phyloP scores from a whole-genome alignment of 2,329 filamentous ascomycete genomes.

The Kalmusia sp. region DNA sequence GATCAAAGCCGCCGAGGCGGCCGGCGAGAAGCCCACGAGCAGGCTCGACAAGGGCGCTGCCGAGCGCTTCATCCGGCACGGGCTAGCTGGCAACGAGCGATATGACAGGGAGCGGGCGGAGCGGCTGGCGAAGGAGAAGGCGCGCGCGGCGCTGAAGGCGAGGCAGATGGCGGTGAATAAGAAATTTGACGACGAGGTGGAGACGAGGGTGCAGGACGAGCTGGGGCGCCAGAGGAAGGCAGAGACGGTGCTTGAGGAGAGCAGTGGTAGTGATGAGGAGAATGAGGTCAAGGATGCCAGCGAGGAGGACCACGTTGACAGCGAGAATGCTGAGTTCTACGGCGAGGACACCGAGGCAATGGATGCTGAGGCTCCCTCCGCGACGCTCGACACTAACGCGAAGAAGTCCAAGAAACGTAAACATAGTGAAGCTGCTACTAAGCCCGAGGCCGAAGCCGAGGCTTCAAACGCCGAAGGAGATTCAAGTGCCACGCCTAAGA shows the following conservation, averaged over 20 bases:
- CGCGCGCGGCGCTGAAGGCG: slow-evolving; percentile 30
- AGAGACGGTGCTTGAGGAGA: slow-evolving; percentile 12
- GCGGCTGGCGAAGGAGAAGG: slow-evolving; percentile 43
- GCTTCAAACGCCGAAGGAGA: not conserved
- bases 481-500: no score
- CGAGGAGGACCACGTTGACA: slow-evolving; percentile 19
- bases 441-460: not conserved
- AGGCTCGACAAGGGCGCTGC: slow-evolving; percentile 77
- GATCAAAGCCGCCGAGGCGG: slow-evolving; percentile 75
- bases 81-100: slow-evolving; percentile 64
- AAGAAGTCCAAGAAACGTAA: slow-evolving; percentile 14
- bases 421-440: slow-evolving; percentile 2
- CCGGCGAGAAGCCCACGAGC: slow-evolving; percentile 56
- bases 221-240: slow-evolving; percentile 35
- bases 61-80: slow-evolving; percentile 80
- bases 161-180: slow-evolving; percentile 29
- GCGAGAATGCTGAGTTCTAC: slow-evolving; percentile 23
- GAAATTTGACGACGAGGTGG: slow-evolving; percentile 37
- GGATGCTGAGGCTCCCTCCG: slow-evolving; percentile 5
- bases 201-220: slow-evolving; percentile 22
- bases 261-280: slow-evolving; percentile 7
- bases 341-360: slow-evolving; percentile 13
- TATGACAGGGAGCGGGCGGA: slow-evolving; percentile 51
- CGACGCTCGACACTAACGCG: slow-evolving; percentile 1
- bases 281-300: slow-evolving; percentile 28